phyloP scores from a whole-genome alignment of 23 red algal genomes.

The Chondrus crispus region DNA sequence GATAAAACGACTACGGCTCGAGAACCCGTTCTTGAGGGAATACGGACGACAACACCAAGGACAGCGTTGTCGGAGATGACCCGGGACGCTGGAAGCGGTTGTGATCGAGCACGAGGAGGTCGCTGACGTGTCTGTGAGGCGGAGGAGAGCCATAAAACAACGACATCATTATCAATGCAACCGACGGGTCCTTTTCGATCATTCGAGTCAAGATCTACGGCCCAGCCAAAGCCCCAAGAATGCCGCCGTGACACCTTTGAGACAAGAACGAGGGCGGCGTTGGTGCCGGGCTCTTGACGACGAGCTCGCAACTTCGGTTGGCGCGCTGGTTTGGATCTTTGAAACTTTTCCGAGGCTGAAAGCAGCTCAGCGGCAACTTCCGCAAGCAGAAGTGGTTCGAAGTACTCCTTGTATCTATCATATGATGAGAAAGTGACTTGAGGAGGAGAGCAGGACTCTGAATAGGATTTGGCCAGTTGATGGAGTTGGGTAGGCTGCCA shows the following conservation, averaged over 20 bases:
- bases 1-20: conserved; percentile 36
- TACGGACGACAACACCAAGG: conserved; percentile 24
- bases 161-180: conserved; percentile 58
- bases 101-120: background rate
- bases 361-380: conserved; percentile 70
- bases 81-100: background rate
- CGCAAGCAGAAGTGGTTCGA: conserved; percentile 79
- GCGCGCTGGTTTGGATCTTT: conserved; percentile 9
- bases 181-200: conserved; percentile 47
- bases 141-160: conserved; percentile 24
- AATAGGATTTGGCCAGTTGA: conserved; percentile 21
- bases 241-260: conserved; percentile 30
- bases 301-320: conserved; percentile 50
- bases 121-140: background rate
- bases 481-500: conserved; percentile 52
- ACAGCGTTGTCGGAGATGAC: conserved; percentile 26
- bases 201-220: conserved; percentile 54
- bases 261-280: conserved; percentile 24
- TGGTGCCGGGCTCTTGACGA: conserved; percentile 54
- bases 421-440: conserved; percentile 56
- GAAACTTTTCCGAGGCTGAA: conserved; percentile 67
- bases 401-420: conserved; percentile 66
- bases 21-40: conserved; percentile 14
- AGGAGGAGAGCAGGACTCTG: conserved; percentile 37
- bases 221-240: conserved; percentile 46